phyloP scores from a whole-genome alignment of 495 filamentous ascomycete species.

The Daldinia grandis region DNA sequence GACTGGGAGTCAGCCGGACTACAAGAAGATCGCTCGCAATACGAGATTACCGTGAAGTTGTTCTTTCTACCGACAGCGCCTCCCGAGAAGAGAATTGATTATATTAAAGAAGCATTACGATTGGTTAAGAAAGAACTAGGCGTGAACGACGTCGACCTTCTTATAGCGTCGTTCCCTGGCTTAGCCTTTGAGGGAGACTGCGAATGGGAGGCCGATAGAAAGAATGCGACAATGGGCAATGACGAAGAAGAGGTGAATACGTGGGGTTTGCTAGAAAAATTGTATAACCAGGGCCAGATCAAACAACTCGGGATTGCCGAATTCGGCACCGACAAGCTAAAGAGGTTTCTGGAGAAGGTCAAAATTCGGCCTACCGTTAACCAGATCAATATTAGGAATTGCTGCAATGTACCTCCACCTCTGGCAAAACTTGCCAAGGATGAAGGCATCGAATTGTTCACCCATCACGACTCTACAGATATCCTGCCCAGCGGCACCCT shows the following conservation, averaged over 20 bases:
- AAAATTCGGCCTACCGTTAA: conserved; percentile 81
- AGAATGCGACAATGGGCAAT: conserved; percentile 65
- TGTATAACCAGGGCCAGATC: conserved; percentile 76
- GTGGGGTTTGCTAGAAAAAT: conserved; percentile 76
- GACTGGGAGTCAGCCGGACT: conserved; percentile 75
- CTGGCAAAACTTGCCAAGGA: conserved; percentile 85
- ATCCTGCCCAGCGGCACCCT: conserved; percentile 86
- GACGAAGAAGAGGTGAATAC: conserved; percentile 70
- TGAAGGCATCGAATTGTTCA: conserved; percentile 85
- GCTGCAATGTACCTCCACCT: conserved; percentile 92
- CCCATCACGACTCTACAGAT: conserved; percentile 93
- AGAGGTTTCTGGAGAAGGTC: conserved; percentile 64
- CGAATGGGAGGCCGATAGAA: conserved; percentile 75
- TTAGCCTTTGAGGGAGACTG: conserved; percentile 94
- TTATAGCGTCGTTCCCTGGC: conserved; percentile 92
- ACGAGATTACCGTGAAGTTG: conserved; percentile 93
- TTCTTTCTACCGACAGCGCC: conserved; percentile 85
- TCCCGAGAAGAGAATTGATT: conserved; percentile 64
- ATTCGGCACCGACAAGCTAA: conserved; percentile 83
- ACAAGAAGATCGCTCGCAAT: conserved; percentile 78
- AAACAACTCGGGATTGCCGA: conserved; percentile 84
- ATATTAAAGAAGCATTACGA: conserved; percentile 79
- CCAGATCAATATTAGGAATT: conserved; percentile 97
- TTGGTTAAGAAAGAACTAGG: conserved; percentile 81
- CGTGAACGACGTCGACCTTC: conserved; percentile 78